These are phyloP conservation scores for Yamadazyma conglobata DNA, from an alignment of 1,139 yeast species.

Conservation along the genomic window DNA sequence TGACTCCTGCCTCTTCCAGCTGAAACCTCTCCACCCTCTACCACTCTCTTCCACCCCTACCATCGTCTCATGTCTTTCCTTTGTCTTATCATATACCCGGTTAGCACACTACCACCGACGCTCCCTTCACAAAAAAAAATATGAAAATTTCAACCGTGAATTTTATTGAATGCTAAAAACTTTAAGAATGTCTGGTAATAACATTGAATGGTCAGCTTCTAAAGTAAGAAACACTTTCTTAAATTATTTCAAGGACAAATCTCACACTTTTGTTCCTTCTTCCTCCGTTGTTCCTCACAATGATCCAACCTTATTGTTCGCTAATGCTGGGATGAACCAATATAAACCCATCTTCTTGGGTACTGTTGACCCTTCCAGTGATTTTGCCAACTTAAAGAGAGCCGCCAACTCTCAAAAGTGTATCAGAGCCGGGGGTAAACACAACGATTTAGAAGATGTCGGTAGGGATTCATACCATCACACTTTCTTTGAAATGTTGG, in stretches of 20 bases:
- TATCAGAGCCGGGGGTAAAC: conserved; percentile 99
- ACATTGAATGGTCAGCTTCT: conserved; percentile 57
- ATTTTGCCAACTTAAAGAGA: conserved; percentile 76
- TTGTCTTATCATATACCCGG: not conserved
- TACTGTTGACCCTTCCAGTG: conserved; percentile 91
- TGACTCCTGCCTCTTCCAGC: no score
- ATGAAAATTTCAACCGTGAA: no score
- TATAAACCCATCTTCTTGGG: conserved; percentile 96
- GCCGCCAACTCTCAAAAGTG: conserved; percentile 97
- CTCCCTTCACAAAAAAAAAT: conserved; percentile 5
- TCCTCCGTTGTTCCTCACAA: conserved; percentile 97
- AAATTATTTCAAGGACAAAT: conserved; percentile 62
- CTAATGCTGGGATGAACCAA: conserved; percentile 99
- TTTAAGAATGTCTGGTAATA: conserved; percentile 17
- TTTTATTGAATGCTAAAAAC: conserved; percentile 15
- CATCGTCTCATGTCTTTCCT: no score
- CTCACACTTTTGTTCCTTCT: conserved; percentile 82
- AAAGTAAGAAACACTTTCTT: conserved; percentile 85
- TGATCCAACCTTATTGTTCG: conserved; percentile 92
- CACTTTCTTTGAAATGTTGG: conserved; percentile 98
- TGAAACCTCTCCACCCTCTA: no score
- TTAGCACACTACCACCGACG: not conserved
- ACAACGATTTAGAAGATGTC: conserved; percentile 96
- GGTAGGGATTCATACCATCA: conserved; percentile 98
- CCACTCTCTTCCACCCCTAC: no score